A percentile compares a stretch with the other conserved stretches of the same genome.
These are phyloP conservation scores for Podospora tetraspora DNA, from an alignment of 495 filamentous ascomycete genomes.

Conservation along the genomic window DNA sequence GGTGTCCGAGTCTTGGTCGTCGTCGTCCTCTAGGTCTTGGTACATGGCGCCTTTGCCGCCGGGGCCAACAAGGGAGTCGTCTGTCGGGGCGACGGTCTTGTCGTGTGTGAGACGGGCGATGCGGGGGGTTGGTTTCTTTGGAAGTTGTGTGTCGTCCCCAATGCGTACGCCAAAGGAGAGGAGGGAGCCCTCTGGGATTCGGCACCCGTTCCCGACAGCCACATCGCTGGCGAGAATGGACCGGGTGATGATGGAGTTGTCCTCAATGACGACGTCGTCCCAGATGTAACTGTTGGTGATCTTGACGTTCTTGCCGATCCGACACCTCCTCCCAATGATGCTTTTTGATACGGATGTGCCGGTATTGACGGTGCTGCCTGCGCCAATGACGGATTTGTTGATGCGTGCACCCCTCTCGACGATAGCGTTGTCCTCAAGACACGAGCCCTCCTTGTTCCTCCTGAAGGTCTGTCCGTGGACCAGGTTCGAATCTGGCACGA, in stretches of 20 bases:
- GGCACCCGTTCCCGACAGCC: conserved; percentile 64
- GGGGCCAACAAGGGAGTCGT: conserved; percentile 52
- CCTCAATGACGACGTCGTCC: conserved; percentile 72
- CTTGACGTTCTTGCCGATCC: conserved; percentile 75
- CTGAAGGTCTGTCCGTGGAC: conserved; percentile 69
- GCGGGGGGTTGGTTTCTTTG: conserved; percentile 22
- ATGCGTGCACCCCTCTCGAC: conserved; percentile 45
- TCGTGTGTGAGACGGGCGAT: conserved; percentile 36
- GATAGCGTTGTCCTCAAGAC: conserved; percentile 64
- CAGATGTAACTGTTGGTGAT: conserved; percentile 85
- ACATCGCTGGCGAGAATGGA: conserved; percentile 72
- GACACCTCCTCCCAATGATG: conserved; percentile 74
- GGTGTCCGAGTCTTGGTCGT: conserved; percentile 51
- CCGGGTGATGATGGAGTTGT: conserved; percentile 61
- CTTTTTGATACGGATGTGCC: conserved; percentile 63
- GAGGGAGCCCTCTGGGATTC: conserved; percentile 64
- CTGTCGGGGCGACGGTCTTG: conserved; percentile 42
- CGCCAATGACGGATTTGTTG: conserved; percentile 67
- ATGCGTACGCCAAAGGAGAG: conserved; percentile 76
- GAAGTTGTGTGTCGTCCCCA: conserved; percentile 45
- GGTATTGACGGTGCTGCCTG: conserved; percentile 67
- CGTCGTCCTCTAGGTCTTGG: conserved; percentile 43
- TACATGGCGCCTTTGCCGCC: conserved; percentile 48
- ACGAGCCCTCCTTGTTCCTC: conserved; percentile 62
- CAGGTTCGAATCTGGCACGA: conserved; percentile 85